These are phyloP conservation scores for Chlamydomonas applanata DNA, from an alignment of 139 green algal species.

Conservation along the genomic window DNA sequence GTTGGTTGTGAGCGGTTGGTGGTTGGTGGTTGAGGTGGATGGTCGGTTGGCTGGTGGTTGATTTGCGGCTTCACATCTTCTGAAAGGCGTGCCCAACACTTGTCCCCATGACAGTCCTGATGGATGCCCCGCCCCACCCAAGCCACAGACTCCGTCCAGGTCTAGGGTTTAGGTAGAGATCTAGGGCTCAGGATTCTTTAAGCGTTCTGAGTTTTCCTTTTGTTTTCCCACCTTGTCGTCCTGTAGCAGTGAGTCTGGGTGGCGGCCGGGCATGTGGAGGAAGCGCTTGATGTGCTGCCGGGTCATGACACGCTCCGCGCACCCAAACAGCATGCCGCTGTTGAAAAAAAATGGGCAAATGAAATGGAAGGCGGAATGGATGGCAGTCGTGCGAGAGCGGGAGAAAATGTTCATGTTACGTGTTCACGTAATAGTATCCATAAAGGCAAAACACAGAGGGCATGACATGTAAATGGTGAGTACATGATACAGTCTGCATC, in stretches of 20 bases:
- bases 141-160: too few relatives aligned
- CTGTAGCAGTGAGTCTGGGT: constrained; percentile 3
- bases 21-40: constrained; percentile 25
- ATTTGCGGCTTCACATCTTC: background rate
- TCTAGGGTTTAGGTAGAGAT: background rate
- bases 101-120: background rate
- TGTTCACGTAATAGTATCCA: background rate
- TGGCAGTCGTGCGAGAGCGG: background rate
- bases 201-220: background rate
- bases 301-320: background rate
- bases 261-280: background rate
- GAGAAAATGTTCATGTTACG: background rate
- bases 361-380: background rate
- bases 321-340: background rate
- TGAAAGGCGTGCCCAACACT: background rate
- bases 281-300: background rate
- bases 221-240: background rate
- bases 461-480: background rate
- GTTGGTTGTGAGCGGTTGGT: too few relatives aligned
- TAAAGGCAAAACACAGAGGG: background rate
- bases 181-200: background rate
- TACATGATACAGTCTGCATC: too few relatives aligned
- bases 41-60: too few relatives aligned
- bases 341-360: background rate
- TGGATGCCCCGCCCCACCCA: background rate